phyloP scores from a whole-genome alignment of 163 green algal genomes.

The Scenedesmus sp. region DNA sequence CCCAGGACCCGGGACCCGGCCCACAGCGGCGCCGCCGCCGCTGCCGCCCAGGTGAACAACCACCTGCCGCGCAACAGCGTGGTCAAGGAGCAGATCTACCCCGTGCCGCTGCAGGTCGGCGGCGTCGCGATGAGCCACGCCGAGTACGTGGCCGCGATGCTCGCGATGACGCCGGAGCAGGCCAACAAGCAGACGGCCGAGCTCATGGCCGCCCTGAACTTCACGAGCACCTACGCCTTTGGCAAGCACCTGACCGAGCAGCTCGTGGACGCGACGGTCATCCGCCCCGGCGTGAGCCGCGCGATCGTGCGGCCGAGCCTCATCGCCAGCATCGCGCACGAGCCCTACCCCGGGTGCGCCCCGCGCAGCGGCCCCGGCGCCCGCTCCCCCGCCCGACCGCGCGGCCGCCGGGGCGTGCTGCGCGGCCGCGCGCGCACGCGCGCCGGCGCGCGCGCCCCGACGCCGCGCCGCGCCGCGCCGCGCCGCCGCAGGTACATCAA shows the following conservation, averaged over 20 bases:
- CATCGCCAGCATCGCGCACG: constrained; percentile 5
- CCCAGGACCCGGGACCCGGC: too few relatives aligned
- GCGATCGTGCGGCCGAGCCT: constrained; percentile 25
- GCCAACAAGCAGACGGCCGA: constrained; percentile 31
- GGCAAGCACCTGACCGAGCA: constrained; percentile 62
- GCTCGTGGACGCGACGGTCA: constrained; percentile 45
- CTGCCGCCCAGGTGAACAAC: too few relatives aligned
- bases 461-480: too few relatives aligned
- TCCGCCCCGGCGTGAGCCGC: constrained; percentile 25
- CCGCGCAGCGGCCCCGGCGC: too few relatives aligned
- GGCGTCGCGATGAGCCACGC: neutral
- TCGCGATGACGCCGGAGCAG: constrained; percentile 10
- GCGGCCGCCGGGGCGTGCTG: too few relatives aligned
- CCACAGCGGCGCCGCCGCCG: too few relatives aligned
- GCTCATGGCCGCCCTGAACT: constrained; percentile 28
- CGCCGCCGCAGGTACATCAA: constrained; percentile 5
- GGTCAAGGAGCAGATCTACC: constrained; percentile 63
- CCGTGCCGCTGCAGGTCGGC: constrained; percentile 40
- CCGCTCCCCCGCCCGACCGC: too few relatives aligned
- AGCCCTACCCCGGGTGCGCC: constrained; percentile 31
- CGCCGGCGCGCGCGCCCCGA: too few relatives aligned
- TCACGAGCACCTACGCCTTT: constrained; percentile 60
- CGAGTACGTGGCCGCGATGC: constrained; percentile 31
- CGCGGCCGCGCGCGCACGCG: too few relatives aligned
- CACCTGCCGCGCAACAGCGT: constrained; percentile 51